A percentile compares a stretch with the other conserved stretches of the same genome.
phyloP scores from a whole-genome alignment of 495 filamentous ascomycete genomes.

The Clohesyomyces aquaticus region DNA sequence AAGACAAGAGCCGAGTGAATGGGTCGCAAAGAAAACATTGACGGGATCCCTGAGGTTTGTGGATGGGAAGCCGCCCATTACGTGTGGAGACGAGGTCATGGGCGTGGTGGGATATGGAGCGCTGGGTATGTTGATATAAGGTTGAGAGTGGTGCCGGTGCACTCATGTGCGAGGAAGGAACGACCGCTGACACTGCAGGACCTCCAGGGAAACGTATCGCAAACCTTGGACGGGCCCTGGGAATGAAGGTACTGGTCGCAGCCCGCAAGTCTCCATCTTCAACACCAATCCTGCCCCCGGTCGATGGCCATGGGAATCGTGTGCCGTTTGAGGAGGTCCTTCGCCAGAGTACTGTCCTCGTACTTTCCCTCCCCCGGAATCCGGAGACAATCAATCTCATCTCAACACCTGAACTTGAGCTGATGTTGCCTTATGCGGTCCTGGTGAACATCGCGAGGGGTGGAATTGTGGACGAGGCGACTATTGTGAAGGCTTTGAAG shows the following conservation, averaged over 20 bases:
- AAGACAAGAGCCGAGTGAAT: conserved; percentile 41
- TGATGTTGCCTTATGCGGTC: conserved; percentile 55
- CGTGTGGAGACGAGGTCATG: conserved; percentile 52
- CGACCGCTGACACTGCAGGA: background rate
- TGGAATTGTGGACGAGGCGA: conserved; percentile 60
- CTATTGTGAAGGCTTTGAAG: conserved; percentile 53
- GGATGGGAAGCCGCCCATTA: conserved; percentile 50
- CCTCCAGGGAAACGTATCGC: conserved; percentile 38
- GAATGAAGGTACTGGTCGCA: conserved; percentile 58
- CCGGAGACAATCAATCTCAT: conserved; percentile 54
- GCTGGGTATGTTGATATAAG: conserved; percentile 50
- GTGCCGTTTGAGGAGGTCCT: conserved; percentile 55
- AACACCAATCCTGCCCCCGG: conserved; percentile 19
- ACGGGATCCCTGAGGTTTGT: conserved; percentile 35
- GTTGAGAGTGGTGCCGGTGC: background rate
- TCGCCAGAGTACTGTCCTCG: conserved; percentile 53
- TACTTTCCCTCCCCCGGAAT: conserved; percentile 54
- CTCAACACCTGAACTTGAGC: conserved; percentile 51
- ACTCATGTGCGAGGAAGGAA: too few species aligned
- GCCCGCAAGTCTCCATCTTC: conserved; percentile 51
- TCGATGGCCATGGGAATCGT: conserved; percentile 41
- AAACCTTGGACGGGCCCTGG: conserved; percentile 45
- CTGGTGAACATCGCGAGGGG: conserved; percentile 62
- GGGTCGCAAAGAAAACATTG: conserved; percentile 32
- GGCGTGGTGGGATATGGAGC: conserved; percentile 59